Percentiles rank a stretch among this genome's conserved stretches.
Evolutionary conservation across 2,329 filamentous ascomycete species (phyloP).

Genomic region (Cytospora leucostoma): DNA sequence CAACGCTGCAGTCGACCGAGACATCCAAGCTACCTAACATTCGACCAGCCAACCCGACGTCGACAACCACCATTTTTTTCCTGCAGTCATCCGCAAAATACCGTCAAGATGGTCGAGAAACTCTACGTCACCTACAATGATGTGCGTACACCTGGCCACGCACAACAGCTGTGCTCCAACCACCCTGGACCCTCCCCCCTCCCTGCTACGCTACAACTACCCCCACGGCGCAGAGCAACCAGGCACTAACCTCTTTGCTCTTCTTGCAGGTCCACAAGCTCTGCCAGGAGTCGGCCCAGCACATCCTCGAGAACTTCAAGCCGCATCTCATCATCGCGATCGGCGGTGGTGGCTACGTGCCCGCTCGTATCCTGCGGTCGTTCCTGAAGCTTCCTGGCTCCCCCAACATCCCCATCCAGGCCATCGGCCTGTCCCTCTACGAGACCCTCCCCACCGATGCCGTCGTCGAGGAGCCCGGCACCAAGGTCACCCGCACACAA

Average conservation of each 20-base stretch:
- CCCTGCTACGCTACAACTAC: slow-evolving; percentile 1
- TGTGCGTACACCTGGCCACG: slow-evolving; percentile 55
- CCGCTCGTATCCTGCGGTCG: slow-evolving; percentile 92
- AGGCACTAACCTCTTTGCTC: slow-evolving; percentile 20
- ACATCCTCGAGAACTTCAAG: slow-evolving; percentile 81
- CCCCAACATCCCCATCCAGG: slow-evolving; percentile 98
- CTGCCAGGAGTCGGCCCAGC: slow-evolving; percentile 81
- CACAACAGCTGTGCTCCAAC: not conserved
- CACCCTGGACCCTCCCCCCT: not conserved
- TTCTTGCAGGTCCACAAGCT: slow-evolving; percentile 84
- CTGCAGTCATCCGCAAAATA: slow-evolving; percentile 20
- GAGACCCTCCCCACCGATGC: slow-evolving; percentile 68
- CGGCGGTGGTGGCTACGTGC: slow-evolving; percentile 95
- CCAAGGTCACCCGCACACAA: slow-evolving; percentile 95
- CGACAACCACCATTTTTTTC: slow-evolving; percentile 5
- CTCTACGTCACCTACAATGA: slow-evolving; percentile 91
- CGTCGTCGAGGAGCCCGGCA: slow-evolving; percentile 76
- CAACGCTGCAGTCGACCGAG: slow-evolving; percentile 22
- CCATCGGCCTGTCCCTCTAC: slow-evolving; percentile 96
- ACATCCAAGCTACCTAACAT: slow-evolving; percentile 3
- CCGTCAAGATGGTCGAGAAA: slow-evolving; percentile 74
- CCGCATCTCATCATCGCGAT: slow-evolving; percentile 98
- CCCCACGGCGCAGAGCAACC: not conserved
- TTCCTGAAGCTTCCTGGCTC: slow-evolving; percentile 88
- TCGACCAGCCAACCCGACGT: not conserved